Percentiles rank a stretch among this genome's conserved stretches.
Conservation (phyloP, 2,329 filamentous ascomycete species). For the Botrytis paeoniae region DNA sequence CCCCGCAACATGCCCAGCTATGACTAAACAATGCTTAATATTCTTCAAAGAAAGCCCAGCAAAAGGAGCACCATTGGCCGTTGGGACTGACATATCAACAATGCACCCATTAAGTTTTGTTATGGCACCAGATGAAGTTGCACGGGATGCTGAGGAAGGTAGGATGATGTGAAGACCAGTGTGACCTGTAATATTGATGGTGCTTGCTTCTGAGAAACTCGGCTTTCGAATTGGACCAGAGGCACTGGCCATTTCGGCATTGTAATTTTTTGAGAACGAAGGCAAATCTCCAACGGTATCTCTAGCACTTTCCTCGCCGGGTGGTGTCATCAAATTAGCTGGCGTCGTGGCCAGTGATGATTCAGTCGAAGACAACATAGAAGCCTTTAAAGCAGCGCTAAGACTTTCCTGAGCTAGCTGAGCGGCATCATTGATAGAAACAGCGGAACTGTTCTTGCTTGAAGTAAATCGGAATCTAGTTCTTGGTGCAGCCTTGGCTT, state of each 20-base stretch:
- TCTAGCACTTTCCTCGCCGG: slow-evolving; percentile 29
- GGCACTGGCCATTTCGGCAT: slow-evolving; percentile 50
- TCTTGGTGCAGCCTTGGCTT: slow-evolving; percentile 66
- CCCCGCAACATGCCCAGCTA: slow-evolving; percentile 76
- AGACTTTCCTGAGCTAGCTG: slow-evolving; percentile 49
- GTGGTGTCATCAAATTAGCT: slow-evolving; percentile 29
- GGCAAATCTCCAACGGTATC: slow-evolving; percentile 44
- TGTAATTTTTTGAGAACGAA: slow-evolving; percentile 50
- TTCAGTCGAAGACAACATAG: slow-evolving; percentile 38
- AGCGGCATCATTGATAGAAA: slow-evolving; percentile 55
- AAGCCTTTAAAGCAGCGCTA: slow-evolving; percentile 37
- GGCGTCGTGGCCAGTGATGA: slow-evolving; percentile 44
- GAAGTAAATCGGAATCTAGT: slow-evolving; percentile 81
- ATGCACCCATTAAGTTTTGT: slow-evolving; percentile 68
- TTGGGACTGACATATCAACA: slow-evolving; percentile 74
- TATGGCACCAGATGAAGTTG: slow-evolving; percentile 70
- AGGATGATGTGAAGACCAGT: slow-evolving; percentile 71
- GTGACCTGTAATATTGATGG: slow-evolving; percentile 66
- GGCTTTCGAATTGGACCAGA: slow-evolving; percentile 51
- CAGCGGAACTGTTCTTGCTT: slow-evolving; percentile 51
- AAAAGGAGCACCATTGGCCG: slow-evolving; percentile 60
- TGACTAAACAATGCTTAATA: slow-evolving; percentile 66
- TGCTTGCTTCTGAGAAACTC: slow-evolving; percentile 59
- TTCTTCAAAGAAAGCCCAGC: slow-evolving; percentile 68
- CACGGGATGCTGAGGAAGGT: slow-evolving; percentile 65